Conservation (phyloP, 345 rosid genomes). For the Gossypium sturtianum region DNA sequence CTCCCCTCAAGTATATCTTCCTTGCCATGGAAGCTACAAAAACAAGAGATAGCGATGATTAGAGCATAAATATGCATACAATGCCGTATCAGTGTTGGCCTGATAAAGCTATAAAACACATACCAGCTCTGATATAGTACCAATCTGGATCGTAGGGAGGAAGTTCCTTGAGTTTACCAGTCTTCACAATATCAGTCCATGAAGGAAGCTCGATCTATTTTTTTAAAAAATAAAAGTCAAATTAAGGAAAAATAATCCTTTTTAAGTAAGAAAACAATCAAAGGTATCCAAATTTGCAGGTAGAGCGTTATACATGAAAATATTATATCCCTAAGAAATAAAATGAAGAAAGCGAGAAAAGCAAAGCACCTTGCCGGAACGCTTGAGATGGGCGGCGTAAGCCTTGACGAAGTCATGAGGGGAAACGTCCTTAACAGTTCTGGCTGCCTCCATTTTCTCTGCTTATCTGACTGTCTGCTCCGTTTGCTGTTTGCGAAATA, state of each 20-base stretch:
- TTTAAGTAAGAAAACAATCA: background rate
- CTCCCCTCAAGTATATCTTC: conserved; percentile 49
- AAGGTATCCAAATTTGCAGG: too few relatives aligned
- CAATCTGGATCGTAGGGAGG: conserved; percentile 94
- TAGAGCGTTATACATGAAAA: too few relatives aligned
- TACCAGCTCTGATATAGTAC: conserved; percentile 80
- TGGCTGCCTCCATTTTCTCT: conserved; percentile 37
- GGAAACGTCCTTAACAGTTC: conserved; percentile 72
- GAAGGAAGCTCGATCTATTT: conserved; percentile 69
- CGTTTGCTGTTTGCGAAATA: background rate
- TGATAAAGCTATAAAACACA: background rate
- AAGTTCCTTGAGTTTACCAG: conserved; percentile 72
- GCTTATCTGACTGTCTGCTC: background rate
- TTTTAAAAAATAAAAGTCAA: background rate
- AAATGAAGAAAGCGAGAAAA: background rate
- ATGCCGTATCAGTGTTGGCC: background rate
- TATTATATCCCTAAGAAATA: background rate
- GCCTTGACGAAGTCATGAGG: conserved; percentile 86
- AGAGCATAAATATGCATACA: background rate
- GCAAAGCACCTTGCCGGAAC: conserved; percentile 65
- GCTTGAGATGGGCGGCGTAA: conserved; percentile 77
- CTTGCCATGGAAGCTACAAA: conserved; percentile 45
- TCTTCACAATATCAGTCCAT: conserved; percentile 90
- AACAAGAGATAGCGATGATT: background rate
- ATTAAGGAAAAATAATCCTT: background rate